These are phyloP conservation scores for Ophiognomonia clavigignenti-juglandacearum DNA, from an alignment of 2,329 filamentous ascomycete genomes.

Conservation along the genomic window DNA sequence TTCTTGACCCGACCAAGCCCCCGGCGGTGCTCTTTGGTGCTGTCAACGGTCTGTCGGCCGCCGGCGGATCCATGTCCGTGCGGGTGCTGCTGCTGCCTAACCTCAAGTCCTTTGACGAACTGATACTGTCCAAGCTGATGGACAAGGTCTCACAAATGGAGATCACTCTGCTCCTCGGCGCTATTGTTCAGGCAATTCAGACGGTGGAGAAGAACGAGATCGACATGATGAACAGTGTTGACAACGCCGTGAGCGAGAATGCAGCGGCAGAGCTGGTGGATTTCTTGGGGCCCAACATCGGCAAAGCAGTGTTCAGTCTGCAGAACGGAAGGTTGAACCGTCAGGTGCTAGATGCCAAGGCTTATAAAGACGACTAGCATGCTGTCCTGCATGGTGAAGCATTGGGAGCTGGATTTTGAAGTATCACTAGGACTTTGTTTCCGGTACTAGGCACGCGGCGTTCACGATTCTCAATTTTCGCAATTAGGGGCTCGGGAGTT, in stretches of 20 bases:
- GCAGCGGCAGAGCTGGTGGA: slow-evolving; percentile 44
- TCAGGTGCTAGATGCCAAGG: slow-evolving; percentile 50
- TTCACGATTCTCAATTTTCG: neutral
- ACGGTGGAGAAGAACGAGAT: slow-evolving; percentile 34
- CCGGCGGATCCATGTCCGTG: slow-evolving; percentile 63
- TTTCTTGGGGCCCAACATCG: slow-evolving; percentile 51
- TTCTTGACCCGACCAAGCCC: slow-evolving; percentile 80
- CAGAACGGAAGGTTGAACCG: slow-evolving; percentile 43
- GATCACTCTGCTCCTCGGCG: slow-evolving; percentile 51
- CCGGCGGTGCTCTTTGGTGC: slow-evolving; percentile 86
- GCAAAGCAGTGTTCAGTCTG: slow-evolving; percentile 40
- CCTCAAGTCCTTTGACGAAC: slow-evolving; percentile 48
- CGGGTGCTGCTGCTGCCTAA: slow-evolving; percentile 53
- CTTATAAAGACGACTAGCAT: slow-evolving; percentile 37
- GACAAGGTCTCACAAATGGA: slow-evolving; percentile 40
- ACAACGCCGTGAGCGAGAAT: slow-evolving; percentile 25
- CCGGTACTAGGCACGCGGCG: neutral
- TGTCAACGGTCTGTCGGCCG: slow-evolving; percentile 70
- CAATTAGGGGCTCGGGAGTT: too few species aligned
- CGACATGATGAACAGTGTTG: slow-evolving; percentile 33
- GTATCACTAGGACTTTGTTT: slow-evolving; percentile 1
- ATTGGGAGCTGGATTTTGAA: slow-evolving; percentile 22
- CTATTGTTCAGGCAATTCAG: slow-evolving; percentile 48
- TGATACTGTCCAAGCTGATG: slow-evolving; percentile 48
- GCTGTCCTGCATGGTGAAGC: neutral